Percentiles rank a stretch among this genome's conserved stretches.
Conservation (phyloP, 148 eudicot genomes). For the Tetragonia tetragonoides region DNA sequence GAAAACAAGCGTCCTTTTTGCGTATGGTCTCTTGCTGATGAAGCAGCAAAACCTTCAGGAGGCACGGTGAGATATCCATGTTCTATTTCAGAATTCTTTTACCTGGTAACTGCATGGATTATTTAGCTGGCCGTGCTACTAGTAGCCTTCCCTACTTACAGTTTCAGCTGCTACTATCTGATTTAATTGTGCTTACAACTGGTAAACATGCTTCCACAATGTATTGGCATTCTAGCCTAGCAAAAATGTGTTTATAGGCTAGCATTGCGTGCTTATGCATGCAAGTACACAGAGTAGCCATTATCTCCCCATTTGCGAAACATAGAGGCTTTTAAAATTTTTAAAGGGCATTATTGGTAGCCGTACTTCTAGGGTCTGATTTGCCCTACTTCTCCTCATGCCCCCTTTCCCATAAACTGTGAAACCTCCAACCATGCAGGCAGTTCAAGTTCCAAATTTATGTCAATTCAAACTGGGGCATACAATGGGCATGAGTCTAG, state of each 20-base stretch:
- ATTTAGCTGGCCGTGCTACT: background rate
- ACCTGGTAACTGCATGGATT: background rate
- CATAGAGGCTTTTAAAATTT: background rate
- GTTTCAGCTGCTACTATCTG: background rate
- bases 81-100: background rate
- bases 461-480: background rate
- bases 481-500: background rate
- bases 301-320: background rate
- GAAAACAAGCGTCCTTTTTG: slow-evolving; percentile 79
- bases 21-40: slow-evolving; percentile 89
- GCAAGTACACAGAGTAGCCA: background rate
- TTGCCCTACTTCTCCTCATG: too few species aligned
- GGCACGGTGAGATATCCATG: slow-evolving; percentile 58
- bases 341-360: background rate
- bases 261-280: background rate
- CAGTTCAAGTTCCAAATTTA: background rate
- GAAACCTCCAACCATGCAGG: background rate
- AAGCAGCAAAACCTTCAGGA: slow-evolving; percentile 94
- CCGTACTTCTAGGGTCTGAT: background rate
- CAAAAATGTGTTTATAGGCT: background rate
- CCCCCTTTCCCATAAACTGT: too few species aligned
- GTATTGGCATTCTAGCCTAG: background rate
- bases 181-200: background rate
- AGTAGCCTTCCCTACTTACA: background rate
- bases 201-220: background rate